These are phyloP conservation scores for Mycena indigotica DNA, from an alignment of 768 basidiomycete genomes.

Conservation along the genomic window DNA sequence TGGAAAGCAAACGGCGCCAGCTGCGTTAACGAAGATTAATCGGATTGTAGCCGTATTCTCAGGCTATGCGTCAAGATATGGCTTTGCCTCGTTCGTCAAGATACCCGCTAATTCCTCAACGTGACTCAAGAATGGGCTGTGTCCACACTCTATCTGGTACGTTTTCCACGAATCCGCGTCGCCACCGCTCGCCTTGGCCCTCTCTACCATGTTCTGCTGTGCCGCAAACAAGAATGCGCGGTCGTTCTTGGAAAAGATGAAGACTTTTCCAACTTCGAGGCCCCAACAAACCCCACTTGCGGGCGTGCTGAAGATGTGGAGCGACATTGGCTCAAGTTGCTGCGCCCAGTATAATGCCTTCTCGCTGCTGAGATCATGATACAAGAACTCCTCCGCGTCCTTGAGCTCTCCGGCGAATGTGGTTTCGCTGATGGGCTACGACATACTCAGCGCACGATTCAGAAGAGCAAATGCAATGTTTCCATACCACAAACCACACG, in stretches of 20 bases:
- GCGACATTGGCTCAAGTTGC: background rate
- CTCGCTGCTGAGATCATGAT: background rate
- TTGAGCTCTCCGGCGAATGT: background rate
- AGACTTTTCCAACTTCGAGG: background rate
- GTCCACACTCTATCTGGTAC: slow-evolving; percentile 12
- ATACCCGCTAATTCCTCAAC: slow-evolving; percentile 1
- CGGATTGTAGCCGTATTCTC: too few species aligned
- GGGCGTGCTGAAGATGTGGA: background rate
- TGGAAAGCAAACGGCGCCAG: too few species aligned
- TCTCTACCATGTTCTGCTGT: background rate
- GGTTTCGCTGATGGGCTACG: background rate
- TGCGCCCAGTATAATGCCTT: background rate
- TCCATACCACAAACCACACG: background rate
- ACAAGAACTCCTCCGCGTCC: background rate
- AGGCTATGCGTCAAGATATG: too few species aligned
- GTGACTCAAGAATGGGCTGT: slow-evolving; percentile 12
- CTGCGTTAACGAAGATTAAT: too few species aligned
- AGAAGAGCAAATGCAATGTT: too few species aligned
- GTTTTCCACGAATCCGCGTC: background rate
- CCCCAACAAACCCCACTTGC: background rate
- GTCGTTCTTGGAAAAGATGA: slow-evolving; percentile 7
- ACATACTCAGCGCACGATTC: background rate
- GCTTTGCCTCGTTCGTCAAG: too few species aligned
- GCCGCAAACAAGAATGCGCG: background rate
- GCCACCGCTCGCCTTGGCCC: background rate